Conservation (phyloP, 129 eudicot genomes). For the Arctium lappa region DNA sequence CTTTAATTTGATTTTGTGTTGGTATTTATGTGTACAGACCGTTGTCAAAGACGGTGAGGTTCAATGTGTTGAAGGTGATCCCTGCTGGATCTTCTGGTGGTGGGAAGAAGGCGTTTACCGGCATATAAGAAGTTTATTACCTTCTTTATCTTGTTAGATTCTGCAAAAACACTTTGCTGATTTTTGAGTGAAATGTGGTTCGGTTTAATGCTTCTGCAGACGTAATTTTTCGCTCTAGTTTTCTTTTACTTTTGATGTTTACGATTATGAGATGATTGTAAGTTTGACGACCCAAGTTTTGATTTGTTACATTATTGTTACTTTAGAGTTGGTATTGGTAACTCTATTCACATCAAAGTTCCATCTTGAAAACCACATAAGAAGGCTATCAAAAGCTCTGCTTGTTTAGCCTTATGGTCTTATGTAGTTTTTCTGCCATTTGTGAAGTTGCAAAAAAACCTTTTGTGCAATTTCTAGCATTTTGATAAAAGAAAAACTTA, state of each 20-base stretch:
- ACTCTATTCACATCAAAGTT: neutral
- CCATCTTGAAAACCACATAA: neutral
- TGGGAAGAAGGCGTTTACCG: constrained; percentile 64
- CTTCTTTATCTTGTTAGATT: neutral
- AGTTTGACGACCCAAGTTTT: neutral
- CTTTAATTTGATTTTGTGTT: neutral
- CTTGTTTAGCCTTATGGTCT: no score
- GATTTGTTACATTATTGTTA: neutral
- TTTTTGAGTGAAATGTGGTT: constrained; percentile 13
- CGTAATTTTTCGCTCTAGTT: neutral
- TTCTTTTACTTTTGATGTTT: constrained; percentile 1
- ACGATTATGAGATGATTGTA: neutral
- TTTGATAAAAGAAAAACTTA: no score
- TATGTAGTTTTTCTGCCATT: no score
- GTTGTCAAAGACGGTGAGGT: constrained; percentile 60
- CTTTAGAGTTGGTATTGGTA: neutral
- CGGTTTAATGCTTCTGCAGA: constrained; percentile 17
- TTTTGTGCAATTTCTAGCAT: no score
- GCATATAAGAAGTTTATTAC: constrained; percentile 26
- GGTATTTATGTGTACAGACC: constrained; percentile 27
- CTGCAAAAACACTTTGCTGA: constrained; percentile 13
- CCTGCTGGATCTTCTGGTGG: constrained; percentile 58
- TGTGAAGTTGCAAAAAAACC: no score
- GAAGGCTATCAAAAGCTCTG: no score
- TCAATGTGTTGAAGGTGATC: constrained; percentile 57